These are phyloP conservation scores for Pseudogymnoascus sp. DNA, from an alignment of 2,329 filamentous ascomycete species.

Conservation along the genomic window DNA sequence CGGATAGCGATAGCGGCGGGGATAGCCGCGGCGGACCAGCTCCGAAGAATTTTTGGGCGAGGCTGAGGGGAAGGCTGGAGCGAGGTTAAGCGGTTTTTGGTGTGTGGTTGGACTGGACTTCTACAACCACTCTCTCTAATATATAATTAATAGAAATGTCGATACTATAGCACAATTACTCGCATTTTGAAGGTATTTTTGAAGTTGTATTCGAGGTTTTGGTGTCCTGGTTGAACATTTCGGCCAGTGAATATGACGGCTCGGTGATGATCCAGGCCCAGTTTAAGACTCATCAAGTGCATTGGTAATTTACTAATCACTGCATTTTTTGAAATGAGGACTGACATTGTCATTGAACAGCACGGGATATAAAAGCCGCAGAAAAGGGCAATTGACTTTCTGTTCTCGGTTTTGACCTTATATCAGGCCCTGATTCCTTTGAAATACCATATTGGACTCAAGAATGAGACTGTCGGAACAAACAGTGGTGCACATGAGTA, in stretches of 20 bases:
- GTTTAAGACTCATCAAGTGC: background rate
- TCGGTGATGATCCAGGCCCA: background rate
- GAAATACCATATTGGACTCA: background rate
- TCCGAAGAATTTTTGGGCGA: constrained; percentile 1
- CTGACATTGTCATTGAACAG: background rate
- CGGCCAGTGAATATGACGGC: background rate
- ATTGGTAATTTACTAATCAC: background rate
- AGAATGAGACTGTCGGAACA: background rate
- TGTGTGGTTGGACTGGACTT: background rate
- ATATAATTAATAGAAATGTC: background rate
- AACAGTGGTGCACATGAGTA: background rate
- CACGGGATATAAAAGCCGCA: background rate
- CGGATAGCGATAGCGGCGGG: background rate
- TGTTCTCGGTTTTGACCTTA: background rate
- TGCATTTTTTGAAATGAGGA: background rate
- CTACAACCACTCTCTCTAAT: background rate
- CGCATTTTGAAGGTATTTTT: background rate
- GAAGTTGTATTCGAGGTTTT: background rate
- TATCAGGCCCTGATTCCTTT: background rate
- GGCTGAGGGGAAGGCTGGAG: background rate
- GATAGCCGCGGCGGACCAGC: background rate
- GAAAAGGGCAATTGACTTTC: background rate
- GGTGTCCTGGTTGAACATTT: background rate
- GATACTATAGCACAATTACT: background rate
- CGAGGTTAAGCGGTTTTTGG: background rate